Percentiles rank a stretch among this genome's conserved stretches.
phyloP scores from a whole-genome alignment of 1,284 basidiomycete species.

The Lentinus polychrous region DNA sequence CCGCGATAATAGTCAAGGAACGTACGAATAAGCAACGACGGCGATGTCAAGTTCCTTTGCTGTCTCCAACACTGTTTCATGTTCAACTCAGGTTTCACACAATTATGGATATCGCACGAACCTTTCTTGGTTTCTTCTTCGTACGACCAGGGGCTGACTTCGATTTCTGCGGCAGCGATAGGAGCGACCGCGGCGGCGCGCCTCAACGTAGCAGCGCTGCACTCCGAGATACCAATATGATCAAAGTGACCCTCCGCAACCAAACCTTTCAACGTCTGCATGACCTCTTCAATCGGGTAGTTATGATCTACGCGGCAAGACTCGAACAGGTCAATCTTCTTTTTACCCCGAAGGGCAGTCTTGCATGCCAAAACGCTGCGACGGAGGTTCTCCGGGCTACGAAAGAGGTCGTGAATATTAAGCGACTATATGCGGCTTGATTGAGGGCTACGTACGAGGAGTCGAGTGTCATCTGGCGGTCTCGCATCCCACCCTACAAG shows the following conservation, averaged over 20 bases:
- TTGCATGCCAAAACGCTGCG: conserved; percentile 32
- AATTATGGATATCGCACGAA: conserved; percentile 9
- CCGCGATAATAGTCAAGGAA: not conserved
- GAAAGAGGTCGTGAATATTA: not conserved
- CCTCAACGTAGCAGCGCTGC: conserved; percentile 37
- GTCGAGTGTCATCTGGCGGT: conserved; percentile 14
- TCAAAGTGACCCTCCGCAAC: conserved; percentile 37
- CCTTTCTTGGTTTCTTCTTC: conserved; percentile 40
- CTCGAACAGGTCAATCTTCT: conserved; percentile 40
- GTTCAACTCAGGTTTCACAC: not conserved
- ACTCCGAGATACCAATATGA: conserved; percentile 43
- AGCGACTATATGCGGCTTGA: not conserved
- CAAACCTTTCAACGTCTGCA: conserved; percentile 21
- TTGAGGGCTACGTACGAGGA: conserved; percentile 20
- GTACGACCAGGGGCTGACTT: conserved; percentile 44
- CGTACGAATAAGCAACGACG: conserved; percentile 46
- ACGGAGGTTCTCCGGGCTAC: conserved; percentile 33
- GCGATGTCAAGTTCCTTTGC: conserved; percentile 41
- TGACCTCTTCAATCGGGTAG: conserved; percentile 26
- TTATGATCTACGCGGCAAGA: conserved; percentile 28
- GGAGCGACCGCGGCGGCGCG: conserved; percentile 35
- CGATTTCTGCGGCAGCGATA: conserved; percentile 44
- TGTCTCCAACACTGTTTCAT: conserved; percentile 27
- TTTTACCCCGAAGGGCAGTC: conserved; percentile 32
- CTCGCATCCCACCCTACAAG: conserved; percentile 32